These are phyloP conservation scores for Plectosphaerella sp. DNA, from an alignment of 2,329 filamentous ascomycete genomes.

Conservation along the genomic window DNA sequence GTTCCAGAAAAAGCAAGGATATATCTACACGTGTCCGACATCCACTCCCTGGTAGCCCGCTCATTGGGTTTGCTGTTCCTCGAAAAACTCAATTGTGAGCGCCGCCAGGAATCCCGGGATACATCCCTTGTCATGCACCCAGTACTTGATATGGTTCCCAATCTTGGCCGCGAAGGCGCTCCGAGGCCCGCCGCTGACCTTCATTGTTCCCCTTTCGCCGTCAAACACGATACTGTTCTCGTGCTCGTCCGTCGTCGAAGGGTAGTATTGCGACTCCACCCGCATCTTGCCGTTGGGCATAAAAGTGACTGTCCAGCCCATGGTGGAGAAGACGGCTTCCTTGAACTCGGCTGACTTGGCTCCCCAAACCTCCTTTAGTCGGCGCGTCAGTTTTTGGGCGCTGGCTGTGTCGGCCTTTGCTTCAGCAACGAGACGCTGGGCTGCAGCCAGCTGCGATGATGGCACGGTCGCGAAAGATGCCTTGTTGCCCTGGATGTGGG, in stretches of 20 bases:
- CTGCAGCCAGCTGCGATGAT: constrained; percentile 67
- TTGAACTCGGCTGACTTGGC: constrained; percentile 92
- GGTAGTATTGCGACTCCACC: constrained; percentile 81
- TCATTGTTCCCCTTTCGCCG: constrained; percentile 94
- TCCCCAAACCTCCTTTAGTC: constrained; percentile 89
- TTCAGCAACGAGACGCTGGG: constrained; percentile 70
- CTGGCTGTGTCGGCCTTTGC: constrained; percentile 65
- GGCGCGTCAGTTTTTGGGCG: constrained; percentile 75
- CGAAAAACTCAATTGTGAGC: constrained; percentile 89
- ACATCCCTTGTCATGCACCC: constrained; percentile 90
- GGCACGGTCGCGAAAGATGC: constrained; percentile 64
- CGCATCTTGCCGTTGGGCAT: constrained; percentile 96
- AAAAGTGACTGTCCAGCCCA: constrained; percentile 94
- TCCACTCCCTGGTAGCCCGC: neutral
- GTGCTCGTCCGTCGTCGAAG: constrained; percentile 63
- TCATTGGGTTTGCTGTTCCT: constrained; percentile 45
- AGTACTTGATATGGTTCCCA: constrained; percentile 83
- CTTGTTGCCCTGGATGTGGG: constrained; percentile 55
- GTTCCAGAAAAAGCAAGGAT: neutral
- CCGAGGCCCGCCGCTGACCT: constrained; percentile 84
- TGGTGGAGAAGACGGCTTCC: constrained; percentile 84
- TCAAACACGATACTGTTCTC: constrained; percentile 80
- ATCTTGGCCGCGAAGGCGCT: constrained; percentile 85
- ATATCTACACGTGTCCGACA: neutral
- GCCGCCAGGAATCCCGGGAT: constrained; percentile 92